Base-by-base conservation (phyloP, 2,329 filamentous ascomycete genomes). In the Apiospora aurea region DNA sequence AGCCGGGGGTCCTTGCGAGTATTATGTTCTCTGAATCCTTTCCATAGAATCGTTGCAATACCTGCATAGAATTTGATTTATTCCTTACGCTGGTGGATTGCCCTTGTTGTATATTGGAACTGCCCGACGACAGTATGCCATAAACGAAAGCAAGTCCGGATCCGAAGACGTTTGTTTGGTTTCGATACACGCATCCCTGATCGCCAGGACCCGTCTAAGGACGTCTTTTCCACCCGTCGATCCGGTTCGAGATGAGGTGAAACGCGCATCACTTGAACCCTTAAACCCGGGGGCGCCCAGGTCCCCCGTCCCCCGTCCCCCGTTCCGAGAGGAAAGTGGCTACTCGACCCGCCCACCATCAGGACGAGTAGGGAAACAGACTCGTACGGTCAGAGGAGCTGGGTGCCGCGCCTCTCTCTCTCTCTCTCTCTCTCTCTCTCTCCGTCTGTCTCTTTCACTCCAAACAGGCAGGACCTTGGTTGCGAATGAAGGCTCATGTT, bases 221-320 rank as follows among this genome's bases (percentile, higher is more conserved):
- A 18, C 57, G 8, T 41, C 57, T 64, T 38, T 38, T n/a, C 57
- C 57, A 64, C 34, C 34, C 57, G 57, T 64, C 57, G 34, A 64
- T 41, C 57, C 57, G 57, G 57, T 64, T 64, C 57, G 34, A 64
- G 57, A 64, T 64, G 57, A 64, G 29, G 57, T 64, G 57, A 64
- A 64, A 64, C 57, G 57, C 57, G 57, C 57, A 64, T 64, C 57
- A 64, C 34, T 64, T 64, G 29, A 64, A 64, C 34, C 57, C 57
- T 61, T 61, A 34, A 61, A 61, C 53, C 53, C 53, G 29, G 57
- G 53, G 53, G 8, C 11, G 10, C 18, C 18, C 34, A 64, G 57
- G 57, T 14, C 5, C 34, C 34, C 34, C 34, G 57, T n/a, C 26
- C 26, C 26, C 26, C 26, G 26, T 29, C 26, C 34, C 29, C 51